phyloP scores from a whole-genome alignment of 139 green algal species.

The Picocystis salinarum region DNA sequence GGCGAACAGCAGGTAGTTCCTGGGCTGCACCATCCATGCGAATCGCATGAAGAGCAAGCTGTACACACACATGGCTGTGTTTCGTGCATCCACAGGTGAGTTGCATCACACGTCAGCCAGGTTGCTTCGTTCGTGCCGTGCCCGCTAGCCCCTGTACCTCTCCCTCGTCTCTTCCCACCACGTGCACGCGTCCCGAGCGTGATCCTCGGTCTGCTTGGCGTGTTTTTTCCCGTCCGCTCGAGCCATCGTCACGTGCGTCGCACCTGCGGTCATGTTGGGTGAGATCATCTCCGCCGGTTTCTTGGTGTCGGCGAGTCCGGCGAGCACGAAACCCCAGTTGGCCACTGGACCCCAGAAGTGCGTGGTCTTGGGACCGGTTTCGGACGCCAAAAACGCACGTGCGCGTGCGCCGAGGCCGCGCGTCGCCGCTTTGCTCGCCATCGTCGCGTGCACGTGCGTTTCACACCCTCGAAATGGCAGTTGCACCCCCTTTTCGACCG shows the following conservation, averaged over 20 bases:
- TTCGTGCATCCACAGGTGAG: no score
- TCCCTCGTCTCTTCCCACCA: background rate
- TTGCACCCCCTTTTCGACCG: no score
- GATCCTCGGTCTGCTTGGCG: background rate
- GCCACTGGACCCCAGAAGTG: conserved; percentile 66
- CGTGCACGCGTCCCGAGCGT: background rate
- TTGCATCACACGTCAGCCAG: no score
- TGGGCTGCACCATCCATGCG: conserved; percentile 52
- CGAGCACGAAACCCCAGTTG: conserved; percentile 67
- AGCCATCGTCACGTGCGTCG: background rate
- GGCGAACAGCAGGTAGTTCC: conserved; percentile 62
- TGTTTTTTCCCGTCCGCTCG: background rate
- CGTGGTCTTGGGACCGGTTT: conserved; percentile 40
- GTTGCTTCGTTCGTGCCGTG: no score
- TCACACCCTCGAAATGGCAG: no score
- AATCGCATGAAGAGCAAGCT: conserved; percentile 70
- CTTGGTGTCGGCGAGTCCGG: conserved; percentile 42
- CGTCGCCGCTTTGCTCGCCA: no score
- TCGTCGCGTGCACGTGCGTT: no score
- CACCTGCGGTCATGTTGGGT: conserved; percentile 51
- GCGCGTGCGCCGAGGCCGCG: no score
- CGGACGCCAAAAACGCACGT: conserved; percentile 11
- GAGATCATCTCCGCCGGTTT: conserved; percentile 45
- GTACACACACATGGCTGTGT: conserved; percentile 60
- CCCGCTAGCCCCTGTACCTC: background rate